Evolutionary conservation across 352 stramenopile species (phyloP).

Genomic region (Pythium dissotocum): DNA sequence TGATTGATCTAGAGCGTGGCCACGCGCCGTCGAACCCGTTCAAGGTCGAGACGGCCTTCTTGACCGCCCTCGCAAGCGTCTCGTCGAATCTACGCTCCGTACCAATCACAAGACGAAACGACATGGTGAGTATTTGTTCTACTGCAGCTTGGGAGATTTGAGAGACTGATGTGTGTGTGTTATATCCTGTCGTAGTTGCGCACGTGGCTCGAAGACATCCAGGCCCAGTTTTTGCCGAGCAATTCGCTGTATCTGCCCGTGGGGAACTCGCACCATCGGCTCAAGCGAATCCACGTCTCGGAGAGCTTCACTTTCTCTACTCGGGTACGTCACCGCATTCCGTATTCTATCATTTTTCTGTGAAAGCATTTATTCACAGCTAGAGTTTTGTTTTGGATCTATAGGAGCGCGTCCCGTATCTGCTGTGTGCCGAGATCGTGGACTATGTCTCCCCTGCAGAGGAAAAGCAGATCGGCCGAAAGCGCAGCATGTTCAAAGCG

Average conservation of each 20-base stretch:
- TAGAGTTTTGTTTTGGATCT: neutral
- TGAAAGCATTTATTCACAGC: neutral
- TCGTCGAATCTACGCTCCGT: slow-evolving; percentile 75
- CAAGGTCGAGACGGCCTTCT: slow-evolving; percentile 64
- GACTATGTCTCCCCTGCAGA: slow-evolving; percentile 53
- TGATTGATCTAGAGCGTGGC: slow-evolving; percentile 47
- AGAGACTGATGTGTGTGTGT: neutral
- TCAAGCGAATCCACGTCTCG: slow-evolving; percentile 76
- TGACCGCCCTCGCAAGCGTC: slow-evolving; percentile 67
- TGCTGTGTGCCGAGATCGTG: slow-evolving; percentile 78
- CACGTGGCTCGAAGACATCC: slow-evolving; percentile 62
- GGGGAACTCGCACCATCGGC: slow-evolving; percentile 70
- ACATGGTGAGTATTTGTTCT: slow-evolving; percentile 49
- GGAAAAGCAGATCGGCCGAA: slow-evolving; percentile 40
- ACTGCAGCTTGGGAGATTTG: too few species aligned
- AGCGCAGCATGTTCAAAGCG: slow-evolving; percentile 51
- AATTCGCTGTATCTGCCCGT: slow-evolving; percentile 81
- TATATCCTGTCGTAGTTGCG: slow-evolving; percentile 43
- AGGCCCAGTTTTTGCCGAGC: slow-evolving; percentile 69
- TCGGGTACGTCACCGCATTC: slow-evolving; percentile 27
- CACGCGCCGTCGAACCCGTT: slow-evolving; percentile 49
- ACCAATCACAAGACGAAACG: slow-evolving; percentile 61
- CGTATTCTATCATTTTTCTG: neutral
- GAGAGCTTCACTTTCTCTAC: slow-evolving; percentile 88
- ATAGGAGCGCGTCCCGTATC: slow-evolving; percentile 75